A percentile compares a stretch with the other conserved stretches of the same genome.
Conservation (phyloP, 306 rosid species). For the Glycine latifolia region DNA sequence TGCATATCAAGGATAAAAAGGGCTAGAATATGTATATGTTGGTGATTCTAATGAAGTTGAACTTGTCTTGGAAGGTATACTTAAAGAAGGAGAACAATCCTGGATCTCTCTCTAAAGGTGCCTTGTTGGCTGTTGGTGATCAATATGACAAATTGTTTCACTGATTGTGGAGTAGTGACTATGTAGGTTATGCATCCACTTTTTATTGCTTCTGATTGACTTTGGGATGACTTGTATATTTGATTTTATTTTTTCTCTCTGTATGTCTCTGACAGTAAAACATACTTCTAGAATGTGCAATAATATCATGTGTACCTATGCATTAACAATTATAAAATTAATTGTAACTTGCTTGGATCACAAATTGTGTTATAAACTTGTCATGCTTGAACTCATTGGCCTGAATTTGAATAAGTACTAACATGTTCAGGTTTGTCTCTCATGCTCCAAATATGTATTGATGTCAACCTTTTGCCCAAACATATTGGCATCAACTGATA, state of each 20-base stretch:
- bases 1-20: slow-evolving; percentile 34
- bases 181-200: slow-evolving; percentile 57
- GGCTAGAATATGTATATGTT: slow-evolving; percentile 21
- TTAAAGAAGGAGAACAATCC: slow-evolving; percentile 77
- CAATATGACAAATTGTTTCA: slow-evolving; percentile 85
- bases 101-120: slow-evolving; percentile 77
- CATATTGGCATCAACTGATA: slow-evolving; percentile 5
- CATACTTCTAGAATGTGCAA: slow-evolving; percentile 35
- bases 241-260: slow-evolving; percentile 33
- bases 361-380: slow-evolving; percentile 16
- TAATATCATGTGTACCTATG: slow-evolving; percentile 31
- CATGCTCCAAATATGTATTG: slow-evolving; percentile 23
- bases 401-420: slow-evolving; percentile 30
- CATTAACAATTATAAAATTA: background rate
- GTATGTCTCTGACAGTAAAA: slow-evolving; percentile 26
- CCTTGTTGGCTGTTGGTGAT: slow-evolving; percentile 87
- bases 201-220: slow-evolving; percentile 38
- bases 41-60: slow-evolving; percentile 46
- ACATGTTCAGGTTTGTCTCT: slow-evolving; percentile 23
- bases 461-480: slow-evolving; percentile 16
- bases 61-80: slow-evolving; percentile 69
- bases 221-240: slow-evolving; percentile 24
- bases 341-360: slow-evolving; percentile 36
- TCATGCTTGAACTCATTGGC: slow-evolving; percentile 38
- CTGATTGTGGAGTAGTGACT: slow-evolving; percentile 68